Conservation (phyloP, 2,329 filamentous ascomycete species). For the Talaromyces marneffei region DNA sequence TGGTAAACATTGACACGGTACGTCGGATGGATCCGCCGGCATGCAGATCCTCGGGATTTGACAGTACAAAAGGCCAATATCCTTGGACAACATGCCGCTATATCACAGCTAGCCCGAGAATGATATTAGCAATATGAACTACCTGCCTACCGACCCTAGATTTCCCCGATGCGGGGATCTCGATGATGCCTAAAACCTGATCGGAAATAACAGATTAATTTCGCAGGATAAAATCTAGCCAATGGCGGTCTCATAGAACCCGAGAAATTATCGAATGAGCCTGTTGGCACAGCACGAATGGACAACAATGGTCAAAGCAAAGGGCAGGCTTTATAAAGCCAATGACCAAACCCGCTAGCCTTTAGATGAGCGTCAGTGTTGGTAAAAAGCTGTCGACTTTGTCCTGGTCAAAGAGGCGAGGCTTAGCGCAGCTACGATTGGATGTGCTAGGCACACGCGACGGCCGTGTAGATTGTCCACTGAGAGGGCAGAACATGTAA, state of each 20-base stretch:
- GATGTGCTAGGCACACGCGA: background rate
- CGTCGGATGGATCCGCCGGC: background rate
- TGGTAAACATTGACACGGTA: background rate
- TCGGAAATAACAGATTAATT: background rate
- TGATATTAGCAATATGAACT: background rate
- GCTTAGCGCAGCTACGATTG: constrained; percentile 8
- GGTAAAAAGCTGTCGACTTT: background rate
- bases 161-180: background rate
- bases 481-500: background rate
- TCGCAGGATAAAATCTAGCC: background rate
- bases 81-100: background rate
- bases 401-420: background rate
- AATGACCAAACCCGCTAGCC: background rate
- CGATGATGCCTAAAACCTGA: background rate
- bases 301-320: background rate
- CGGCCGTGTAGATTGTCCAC: background rate
- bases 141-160: background rate
- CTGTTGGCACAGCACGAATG: background rate
- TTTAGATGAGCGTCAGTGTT: background rate
- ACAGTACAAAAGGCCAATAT: background rate
- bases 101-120: background rate
- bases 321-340: background rate
- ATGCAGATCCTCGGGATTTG: background rate
- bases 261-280: background rate
- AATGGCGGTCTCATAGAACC: background rate